Base-by-base conservation (phyloP, 192 early-diverging fungal genomes). In the Backusella mclennaniae region DNA sequence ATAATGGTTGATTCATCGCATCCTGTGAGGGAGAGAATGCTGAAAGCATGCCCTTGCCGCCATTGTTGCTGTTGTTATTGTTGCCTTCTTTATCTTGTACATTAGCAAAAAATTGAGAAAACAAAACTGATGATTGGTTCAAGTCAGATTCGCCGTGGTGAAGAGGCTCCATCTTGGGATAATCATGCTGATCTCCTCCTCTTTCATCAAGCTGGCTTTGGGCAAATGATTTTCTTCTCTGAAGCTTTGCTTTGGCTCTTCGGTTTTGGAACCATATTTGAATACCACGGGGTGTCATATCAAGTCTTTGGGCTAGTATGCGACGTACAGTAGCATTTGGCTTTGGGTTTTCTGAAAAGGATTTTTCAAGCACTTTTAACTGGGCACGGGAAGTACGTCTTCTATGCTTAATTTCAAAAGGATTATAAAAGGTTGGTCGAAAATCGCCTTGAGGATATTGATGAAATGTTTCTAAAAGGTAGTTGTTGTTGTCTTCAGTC, bases 201-300 rank as follows among this genome's bases (percentile, higher is more conserved):
- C 53, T 42, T 12, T 69, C 63, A 53, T 76, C 75, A 21, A 23
- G 68, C 11, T 69, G 68, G 7, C 35, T 29, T 71, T 71, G 70
- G 17, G 42, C 29, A 17, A 26, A 42, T 0, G 70, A 70, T 41
- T 78, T 81, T 17, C 67, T 23, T 35, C 71, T 53, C 23, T 93
- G 90, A 56, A 90, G 84, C 82, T 95, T 95, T 59, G 91, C 86
- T 82, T 97, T 97, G 41, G 96, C 96, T 41, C 96, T 87, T 19
- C 94, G 89, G 81, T 95, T 96, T 77, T 96, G 95, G 82, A 96
- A 96, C 95, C 93, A 95, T 29, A 95, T 90, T 73, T 95, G 93
- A 36, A 95, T 87, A 6, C 88, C 91, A 66, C 93, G 85, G 0
- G 93, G 87, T n/a, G 89, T 87, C 87, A 95, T 90, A 19, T 86